These are phyloP conservation scores for Tetrahymena malaccensis DNA, from an alignment of 73 alveolate species.

Conservation along the genomic window DNA sequence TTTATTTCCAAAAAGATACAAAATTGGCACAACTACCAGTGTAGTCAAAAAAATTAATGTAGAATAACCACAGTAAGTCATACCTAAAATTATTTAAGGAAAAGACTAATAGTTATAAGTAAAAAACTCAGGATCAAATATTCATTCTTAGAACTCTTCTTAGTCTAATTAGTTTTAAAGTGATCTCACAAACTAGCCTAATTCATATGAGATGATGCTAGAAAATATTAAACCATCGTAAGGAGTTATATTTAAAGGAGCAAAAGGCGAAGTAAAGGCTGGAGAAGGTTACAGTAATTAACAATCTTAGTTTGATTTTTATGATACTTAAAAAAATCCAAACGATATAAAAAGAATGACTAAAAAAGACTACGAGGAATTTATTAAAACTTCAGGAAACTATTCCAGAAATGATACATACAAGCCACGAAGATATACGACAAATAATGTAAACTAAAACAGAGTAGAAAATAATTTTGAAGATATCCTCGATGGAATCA, in stretches of 20 bases:
- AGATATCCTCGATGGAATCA: background rate
- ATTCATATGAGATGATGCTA: background rate
- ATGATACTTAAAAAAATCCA: background rate
- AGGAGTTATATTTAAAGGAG: background rate
- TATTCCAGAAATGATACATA: background rate
- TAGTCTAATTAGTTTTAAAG: background rate
- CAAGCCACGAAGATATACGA: background rate
- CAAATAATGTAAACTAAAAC: background rate
- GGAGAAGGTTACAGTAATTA: background rate
- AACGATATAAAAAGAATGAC: background rate
- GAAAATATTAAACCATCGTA: background rate
- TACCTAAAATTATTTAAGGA: background rate
- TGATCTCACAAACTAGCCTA: background rate
- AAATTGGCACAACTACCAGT: background rate
- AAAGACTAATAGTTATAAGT: background rate
- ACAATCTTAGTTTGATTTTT: background rate
- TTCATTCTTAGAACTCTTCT: background rate
- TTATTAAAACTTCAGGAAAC: background rate
- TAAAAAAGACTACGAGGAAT: background rate
- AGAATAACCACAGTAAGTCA: background rate
- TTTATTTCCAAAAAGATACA: background rate
- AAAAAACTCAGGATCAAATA: background rate
- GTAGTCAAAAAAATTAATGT: background rate
- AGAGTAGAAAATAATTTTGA: background rate
- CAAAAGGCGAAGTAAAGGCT: background rate